Percentiles rank a stretch among this genome's conserved stretches.
Conservation (phyloP, 495 filamentous ascomycete species). For the Xylaria curta region DNA sequence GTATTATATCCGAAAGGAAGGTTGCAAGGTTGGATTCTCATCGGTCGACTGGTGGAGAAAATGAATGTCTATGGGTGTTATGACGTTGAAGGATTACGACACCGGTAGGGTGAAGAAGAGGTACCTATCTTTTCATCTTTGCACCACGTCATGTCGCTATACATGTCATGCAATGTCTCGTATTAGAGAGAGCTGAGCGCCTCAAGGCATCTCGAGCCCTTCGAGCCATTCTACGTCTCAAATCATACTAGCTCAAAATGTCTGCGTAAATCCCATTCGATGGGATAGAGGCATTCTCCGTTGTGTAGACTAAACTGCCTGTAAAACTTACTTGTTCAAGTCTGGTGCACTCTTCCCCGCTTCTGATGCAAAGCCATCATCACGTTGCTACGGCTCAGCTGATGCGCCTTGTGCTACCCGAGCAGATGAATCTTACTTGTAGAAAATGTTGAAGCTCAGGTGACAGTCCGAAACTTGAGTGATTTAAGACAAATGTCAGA, state of each 20-base stretch:
- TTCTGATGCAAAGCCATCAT: constrained; percentile 1
- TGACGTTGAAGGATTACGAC: constrained; percentile 18
- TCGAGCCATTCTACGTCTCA: neutral
- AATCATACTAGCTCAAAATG: neutral
- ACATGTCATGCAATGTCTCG: neutral
- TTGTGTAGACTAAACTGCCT: no score
- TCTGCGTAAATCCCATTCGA: neutral
- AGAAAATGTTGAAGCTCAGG: neutral
- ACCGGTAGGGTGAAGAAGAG: neutral
- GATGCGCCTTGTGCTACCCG: constrained; percentile 3
- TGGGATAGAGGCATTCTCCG: neutral
- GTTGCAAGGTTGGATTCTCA: neutral
- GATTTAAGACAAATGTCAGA: neutral
- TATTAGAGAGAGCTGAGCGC: neutral
- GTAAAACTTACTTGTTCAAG: no score
- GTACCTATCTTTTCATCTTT: neutral
- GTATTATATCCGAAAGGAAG: neutral
- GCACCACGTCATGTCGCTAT: neutral
- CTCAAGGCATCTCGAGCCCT: neutral
- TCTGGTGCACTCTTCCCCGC: constrained; percentile 1
- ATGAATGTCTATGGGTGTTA: neutral
- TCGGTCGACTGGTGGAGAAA: neutral
- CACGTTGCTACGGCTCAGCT: constrained; percentile 18
- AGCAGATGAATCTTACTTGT: neutral
- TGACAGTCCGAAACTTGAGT: constrained; percentile 2